A percentile compares a stretch with the other conserved stretches of the same genome.
phyloP scores from a whole-genome alignment of 805 yeast genomes.

The Metschnikowia vanudenii region DNA sequence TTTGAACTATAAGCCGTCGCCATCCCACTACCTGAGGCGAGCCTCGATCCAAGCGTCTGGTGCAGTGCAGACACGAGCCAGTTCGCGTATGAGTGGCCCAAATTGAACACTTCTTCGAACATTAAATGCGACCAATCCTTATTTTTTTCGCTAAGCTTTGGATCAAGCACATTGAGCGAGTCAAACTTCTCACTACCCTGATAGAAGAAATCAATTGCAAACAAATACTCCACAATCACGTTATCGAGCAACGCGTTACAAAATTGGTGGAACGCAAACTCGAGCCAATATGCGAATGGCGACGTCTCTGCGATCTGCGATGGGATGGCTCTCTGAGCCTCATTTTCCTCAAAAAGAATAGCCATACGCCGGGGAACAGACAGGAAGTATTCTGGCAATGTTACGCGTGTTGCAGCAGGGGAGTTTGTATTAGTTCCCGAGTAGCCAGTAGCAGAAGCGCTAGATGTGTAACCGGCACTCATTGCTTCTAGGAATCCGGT shows the following conservation, averaged over 20 bases:
- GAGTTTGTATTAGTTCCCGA: neutral
- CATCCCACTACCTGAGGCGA: conserved; percentile 15
- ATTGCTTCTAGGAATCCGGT: conserved; percentile 16
- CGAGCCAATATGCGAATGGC: conserved; percentile 64
- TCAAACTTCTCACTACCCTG: conserved; percentile 40
- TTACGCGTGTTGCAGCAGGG: conserved; percentile 14
- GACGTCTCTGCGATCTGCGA: conserved; percentile 84
- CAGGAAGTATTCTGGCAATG: conserved; percentile 50
- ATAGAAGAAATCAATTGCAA: conserved; percentile 68
- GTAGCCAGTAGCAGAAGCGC: neutral
- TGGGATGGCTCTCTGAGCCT: conserved; percentile 51
- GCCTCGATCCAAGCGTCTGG: conserved; percentile 24
- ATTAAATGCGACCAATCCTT: conserved; percentile 37
- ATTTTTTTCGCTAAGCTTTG: conserved; percentile 6
- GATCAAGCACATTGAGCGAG: conserved; percentile 18
- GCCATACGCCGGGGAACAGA: conserved; percentile 58
- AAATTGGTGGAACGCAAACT: conserved; percentile 70
- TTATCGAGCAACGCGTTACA: conserved; percentile 74
- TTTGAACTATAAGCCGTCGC: conserved; percentile 1
- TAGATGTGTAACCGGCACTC: conserved; percentile 3
- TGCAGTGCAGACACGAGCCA: conserved; percentile 45
- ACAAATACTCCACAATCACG: conserved; percentile 70
- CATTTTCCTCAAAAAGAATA: conserved; percentile 35
- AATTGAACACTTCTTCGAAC: conserved; percentile 38
- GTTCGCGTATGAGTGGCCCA: conserved; percentile 45